Conservation (phyloP, 164 flowering plant genomes). For the Saururus chinensis region DNA sequence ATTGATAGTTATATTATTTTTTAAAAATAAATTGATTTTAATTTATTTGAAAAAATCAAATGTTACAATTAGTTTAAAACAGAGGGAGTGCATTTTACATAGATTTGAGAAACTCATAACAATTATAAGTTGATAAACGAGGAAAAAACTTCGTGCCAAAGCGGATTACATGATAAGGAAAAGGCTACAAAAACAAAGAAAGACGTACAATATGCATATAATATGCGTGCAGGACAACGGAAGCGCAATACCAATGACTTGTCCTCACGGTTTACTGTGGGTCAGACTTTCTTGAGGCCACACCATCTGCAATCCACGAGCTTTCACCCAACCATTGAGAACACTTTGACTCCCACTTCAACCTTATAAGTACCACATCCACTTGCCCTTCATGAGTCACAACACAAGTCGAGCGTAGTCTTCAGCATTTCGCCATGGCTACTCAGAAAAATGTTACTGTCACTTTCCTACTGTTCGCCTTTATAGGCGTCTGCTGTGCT, state of each 20-base stretch:
- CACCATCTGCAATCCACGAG: neutral
- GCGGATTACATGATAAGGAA: neutral
- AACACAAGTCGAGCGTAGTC: neutral
- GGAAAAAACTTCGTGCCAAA: neutral
- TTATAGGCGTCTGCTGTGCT: slow-evolving; percentile 17
- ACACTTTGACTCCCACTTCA: slow-evolving; percentile 1
- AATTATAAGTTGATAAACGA: too few relatives aligned
- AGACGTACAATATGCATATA: neutral
- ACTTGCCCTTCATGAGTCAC: neutral
- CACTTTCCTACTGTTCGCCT: slow-evolving; percentile 13
- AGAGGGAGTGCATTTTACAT: too few relatives aligned
- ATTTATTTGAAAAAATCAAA: too few relatives aligned
- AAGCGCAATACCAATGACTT: neutral
- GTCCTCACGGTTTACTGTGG: neutral
- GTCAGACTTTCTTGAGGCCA: neutral
- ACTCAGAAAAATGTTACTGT: slow-evolving; percentile 6
- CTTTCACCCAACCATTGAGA: slow-evolving; percentile 10
- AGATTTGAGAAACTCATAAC: too few relatives aligned
- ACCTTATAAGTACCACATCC: slow-evolving; percentile 16
- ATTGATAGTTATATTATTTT: too few relatives aligned
- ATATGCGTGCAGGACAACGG: slow-evolving; percentile 6
- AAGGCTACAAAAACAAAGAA: neutral
- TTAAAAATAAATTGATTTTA: too few relatives aligned
- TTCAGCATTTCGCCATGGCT: slow-evolving; percentile 10
- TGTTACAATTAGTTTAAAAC: too few relatives aligned